Evolutionary conservation across 352 stramenopile species (phyloP).

Genomic region (Phytophthora rubi): DNA sequence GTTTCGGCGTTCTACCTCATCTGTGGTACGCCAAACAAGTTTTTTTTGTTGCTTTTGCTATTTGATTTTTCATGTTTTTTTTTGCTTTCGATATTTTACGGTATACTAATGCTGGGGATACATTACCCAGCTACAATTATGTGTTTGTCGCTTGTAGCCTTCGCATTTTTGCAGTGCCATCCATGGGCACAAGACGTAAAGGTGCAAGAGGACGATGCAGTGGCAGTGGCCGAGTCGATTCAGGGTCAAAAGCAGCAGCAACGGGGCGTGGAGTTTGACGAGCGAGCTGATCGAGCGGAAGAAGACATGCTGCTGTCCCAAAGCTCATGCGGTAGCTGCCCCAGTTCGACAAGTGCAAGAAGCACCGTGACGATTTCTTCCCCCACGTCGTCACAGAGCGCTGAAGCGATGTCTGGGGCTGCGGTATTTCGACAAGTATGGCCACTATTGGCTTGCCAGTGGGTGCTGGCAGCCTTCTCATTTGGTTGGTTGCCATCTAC

Average conservation of each 20-base stretch:
- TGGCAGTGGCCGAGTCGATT: not conserved
- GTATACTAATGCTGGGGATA: no score
- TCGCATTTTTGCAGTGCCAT: slow-evolving; percentile 63
- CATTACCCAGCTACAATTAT: slow-evolving; percentile 49
- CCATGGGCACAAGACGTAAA: slow-evolving; percentile 35
- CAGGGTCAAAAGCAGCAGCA: slow-evolving; percentile 7
- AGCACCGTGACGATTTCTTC: slow-evolving; percentile 19
- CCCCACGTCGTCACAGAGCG: slow-evolving; percentile 1
- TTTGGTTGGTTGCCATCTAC: slow-evolving; percentile 72
- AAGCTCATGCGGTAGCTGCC: slow-evolving; percentile 20
- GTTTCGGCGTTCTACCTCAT: slow-evolving; percentile 65
- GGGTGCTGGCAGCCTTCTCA: slow-evolving; percentile 61
- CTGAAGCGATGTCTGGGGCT: slow-evolving; percentile 19
- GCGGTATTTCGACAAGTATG: slow-evolving; percentile 51
- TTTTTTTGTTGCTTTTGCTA: not conserved
- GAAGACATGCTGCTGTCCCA: slow-evolving; percentile 38
- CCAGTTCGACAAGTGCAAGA: slow-evolving; percentile 12
- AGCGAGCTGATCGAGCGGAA: slow-evolving; percentile 20
- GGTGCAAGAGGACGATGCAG: not conserved
- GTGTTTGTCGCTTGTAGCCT: slow-evolving; percentile 55
- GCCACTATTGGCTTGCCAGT: slow-evolving; percentile 60
- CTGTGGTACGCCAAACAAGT: slow-evolving; percentile 44
- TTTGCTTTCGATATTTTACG: no score
- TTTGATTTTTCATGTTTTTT: not conserved
- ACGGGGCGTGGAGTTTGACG: slow-evolving; percentile 7